phyloP scores from a whole-genome alignment of 208 protist species.

The Wallacemonas collosoma region DNA sequence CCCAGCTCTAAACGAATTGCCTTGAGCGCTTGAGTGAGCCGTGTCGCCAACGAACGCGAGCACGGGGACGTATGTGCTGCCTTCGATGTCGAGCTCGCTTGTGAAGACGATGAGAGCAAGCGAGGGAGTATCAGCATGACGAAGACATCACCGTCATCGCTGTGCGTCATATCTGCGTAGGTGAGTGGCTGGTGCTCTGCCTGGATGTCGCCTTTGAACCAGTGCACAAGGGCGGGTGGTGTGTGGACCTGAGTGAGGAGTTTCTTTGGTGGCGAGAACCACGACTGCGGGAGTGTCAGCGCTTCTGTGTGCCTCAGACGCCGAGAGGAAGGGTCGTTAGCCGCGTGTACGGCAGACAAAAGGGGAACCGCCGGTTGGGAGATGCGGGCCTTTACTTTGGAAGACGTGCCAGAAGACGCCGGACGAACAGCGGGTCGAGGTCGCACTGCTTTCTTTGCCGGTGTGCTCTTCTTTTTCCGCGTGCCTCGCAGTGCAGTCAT shows the following conservation, averaged over 20 bases:
- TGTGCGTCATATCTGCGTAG: background rate
- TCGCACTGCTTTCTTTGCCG: too few relatives aligned
- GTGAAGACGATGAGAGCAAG: background rate
- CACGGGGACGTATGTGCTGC: background rate
- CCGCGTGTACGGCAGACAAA: too few relatives aligned
- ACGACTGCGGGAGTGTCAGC: background rate
- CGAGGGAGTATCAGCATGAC: background rate
- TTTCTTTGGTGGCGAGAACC: background rate
- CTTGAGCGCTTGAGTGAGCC: conserved; percentile 4
- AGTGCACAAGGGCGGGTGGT: background rate
- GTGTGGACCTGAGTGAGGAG: background rate
- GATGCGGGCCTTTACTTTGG: too few relatives aligned
- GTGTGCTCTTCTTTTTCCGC: too few relatives aligned
- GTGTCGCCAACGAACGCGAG: conserved; percentile 5
- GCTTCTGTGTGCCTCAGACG: too few relatives aligned
- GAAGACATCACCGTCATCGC: background rate
- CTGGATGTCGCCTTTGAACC: background rate
- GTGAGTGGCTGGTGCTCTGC: background rate
- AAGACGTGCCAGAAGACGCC: too few relatives aligned
- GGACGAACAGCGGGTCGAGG: too few relatives aligned
- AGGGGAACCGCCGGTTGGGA: too few relatives aligned
- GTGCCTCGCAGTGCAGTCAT: too few relatives aligned
- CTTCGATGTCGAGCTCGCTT: background rate
- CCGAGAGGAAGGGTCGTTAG: too few relatives aligned
- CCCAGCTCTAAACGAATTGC: conserved; percentile 24